Percentiles rank a stretch among this genome's conserved stretches.
Conservation (phyloP, 1,284 basidiomycete genomes). For the Veloporphyrellus conicus region DNA sequence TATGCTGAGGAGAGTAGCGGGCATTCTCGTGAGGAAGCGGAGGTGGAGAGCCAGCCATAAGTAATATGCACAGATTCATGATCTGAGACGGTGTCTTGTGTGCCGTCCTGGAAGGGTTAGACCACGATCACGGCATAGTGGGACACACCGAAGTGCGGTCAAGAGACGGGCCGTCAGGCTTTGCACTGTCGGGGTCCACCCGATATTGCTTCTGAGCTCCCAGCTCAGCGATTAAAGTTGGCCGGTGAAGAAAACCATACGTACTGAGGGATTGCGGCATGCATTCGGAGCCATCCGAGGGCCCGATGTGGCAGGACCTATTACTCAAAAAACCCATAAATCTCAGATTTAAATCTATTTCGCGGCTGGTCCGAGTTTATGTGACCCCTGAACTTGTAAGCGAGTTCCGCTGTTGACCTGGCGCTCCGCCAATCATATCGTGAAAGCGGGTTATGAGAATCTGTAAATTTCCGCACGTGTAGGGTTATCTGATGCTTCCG, state of each 20-base stretch:
- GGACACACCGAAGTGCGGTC: conserved; percentile 13
- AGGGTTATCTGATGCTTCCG: background rate
- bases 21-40: conserved; percentile 21
- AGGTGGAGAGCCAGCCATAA: conserved; percentile 17
- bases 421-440: conserved; percentile 11
- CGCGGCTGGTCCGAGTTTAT: conserved; percentile 9
- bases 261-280: conserved; percentile 21
- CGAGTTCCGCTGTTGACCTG: conserved; percentile 5
- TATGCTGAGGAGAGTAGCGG: conserved; percentile 27
- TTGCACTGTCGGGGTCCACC: background rate
- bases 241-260: conserved; percentile 10
- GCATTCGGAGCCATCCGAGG: conserved; percentile 21
- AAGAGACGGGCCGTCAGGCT: conserved; percentile 19
- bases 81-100: conserved; percentile 27
- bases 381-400: conserved; percentile 24
- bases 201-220: conserved; percentile 11
- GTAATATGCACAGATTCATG: conserved; percentile 28
- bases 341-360: conserved; percentile 28
- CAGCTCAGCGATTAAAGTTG: conserved; percentile 20
- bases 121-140: conserved; percentile 30
- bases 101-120: conserved; percentile 24
- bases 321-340: conserved; percentile 25
- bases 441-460: background rate
- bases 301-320: conserved; percentile 22
- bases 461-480: background rate